Evolutionary conservation across 2,329 filamentous ascomycete genomes (phyloP), one percentile per base, ranked within the genome.

Genomic region (Pyrenochaeta sp.): DNA sequence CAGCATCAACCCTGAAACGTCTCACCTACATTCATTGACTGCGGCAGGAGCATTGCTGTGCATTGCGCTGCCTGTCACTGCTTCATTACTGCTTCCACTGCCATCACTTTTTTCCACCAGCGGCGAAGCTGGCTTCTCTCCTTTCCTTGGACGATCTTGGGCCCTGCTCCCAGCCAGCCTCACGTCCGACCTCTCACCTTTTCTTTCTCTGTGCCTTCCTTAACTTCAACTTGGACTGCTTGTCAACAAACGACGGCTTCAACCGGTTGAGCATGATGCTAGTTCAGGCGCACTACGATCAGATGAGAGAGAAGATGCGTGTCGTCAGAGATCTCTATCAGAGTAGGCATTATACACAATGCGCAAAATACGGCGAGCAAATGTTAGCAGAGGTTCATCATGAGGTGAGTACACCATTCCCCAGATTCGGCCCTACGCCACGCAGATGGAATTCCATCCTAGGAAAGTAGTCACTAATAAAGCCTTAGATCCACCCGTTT

Each of bases 341-440:
- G 14, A 68, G 66, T 30, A 64, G 73, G 11, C 73, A 69, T 39
- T 76, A 76, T 49, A 60, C 67, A n/a, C 72, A 75, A 52, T 77
- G 74, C 56, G 67, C 68, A 18, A 63, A 58, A 12, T 67, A 45
- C 21, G 63, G 69, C 7, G 63, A 64, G 27, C 64, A 66, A 17
- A 49, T 76, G 29, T 45, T 68, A 21, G 49, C 48, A 11, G 56
- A 66, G 32, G 56, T 60, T 37, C 52, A 63, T 27, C 54, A 60
- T 17, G 51, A 70, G 41, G 72, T 74, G 49, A 44, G 56, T 53
- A 15, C 18, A 4, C 21, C 4, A 20, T 4, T 20, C n/a, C 4
- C 10, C 35, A 37, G 12, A 20, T 11, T 10, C 14, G 35, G 43
- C 17, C 33, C 33, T 48, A 21, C 18, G 40, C 20, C 12, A 27